Conservation (phyloP, 164 flowering plant genomes). For the Nelumbo lutea region DNA sequence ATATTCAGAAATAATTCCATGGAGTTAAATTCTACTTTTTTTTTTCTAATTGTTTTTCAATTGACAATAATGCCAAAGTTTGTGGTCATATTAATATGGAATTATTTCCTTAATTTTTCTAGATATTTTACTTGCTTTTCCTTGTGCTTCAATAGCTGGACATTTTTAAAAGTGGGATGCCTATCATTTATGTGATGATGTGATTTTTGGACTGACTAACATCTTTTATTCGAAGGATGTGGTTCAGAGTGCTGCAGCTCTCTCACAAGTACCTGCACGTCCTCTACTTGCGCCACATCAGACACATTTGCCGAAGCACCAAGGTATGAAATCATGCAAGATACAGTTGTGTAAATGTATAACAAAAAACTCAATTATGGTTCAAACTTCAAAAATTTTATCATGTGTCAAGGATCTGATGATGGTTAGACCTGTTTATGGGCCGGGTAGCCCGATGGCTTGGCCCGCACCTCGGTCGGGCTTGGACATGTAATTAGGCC, state of each 20-base stretch:
- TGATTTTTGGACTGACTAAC: background rate
- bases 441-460: too few species aligned
- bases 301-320: constrained; percentile 55
- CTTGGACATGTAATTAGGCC: too few species aligned
- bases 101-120: background rate
- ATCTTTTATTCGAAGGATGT: constrained; percentile 36
- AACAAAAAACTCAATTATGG: background rate
- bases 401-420: too few species aligned
- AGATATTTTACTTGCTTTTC: background rate
- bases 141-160: background rate
- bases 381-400: too few species aligned
- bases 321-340: constrained; percentile 38
- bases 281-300: constrained; percentile 39
- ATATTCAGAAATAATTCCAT: background rate
- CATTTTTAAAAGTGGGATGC: background rate
- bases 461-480: too few species aligned
- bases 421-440: too few species aligned
- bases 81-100: background rate
- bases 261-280: constrained; percentile 38
- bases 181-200: background rate
- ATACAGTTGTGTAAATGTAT: background rate
- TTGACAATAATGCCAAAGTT: background rate
- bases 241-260: constrained; percentile 39
- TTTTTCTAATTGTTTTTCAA: background rate
- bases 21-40: background rate